Evolutionary conservation across 2,329 filamentous ascomycete species (phyloP).

Genomic region (Alternaria gaisen): DNA sequence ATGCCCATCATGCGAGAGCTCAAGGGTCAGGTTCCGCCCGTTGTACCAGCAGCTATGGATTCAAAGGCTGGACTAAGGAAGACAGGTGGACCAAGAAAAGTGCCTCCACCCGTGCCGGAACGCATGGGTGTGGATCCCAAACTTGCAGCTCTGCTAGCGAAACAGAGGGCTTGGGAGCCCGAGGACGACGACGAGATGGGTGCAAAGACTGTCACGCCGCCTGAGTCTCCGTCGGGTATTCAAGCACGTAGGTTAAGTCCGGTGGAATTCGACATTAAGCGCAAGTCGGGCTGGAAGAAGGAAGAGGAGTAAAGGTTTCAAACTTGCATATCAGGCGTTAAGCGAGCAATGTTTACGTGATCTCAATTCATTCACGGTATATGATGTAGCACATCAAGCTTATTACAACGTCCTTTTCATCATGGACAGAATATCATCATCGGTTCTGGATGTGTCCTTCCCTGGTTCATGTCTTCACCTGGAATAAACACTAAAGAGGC

Average conservation of each 20-base stretch:
- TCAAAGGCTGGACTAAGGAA: constrained; percentile 6
- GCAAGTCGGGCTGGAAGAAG: constrained; percentile 24
- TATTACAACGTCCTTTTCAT: not conserved
- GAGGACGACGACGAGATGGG: constrained; percentile 12
- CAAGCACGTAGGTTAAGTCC: constrained; percentile 13
- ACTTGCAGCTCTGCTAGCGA: constrained; percentile 19
- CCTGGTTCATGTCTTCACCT: not conserved
- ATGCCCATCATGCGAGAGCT: constrained; percentile 19
- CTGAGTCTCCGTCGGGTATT: constrained; percentile 14
- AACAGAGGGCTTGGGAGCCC: constrained; percentile 17
- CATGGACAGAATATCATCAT: not conserved
- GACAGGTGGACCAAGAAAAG: not conserved
- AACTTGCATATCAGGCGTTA: not conserved
- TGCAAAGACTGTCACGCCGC: constrained; percentile 13
- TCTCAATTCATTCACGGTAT: not conserved
- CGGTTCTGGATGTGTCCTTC: not conserved
- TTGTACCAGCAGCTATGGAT: constrained; percentile 6
- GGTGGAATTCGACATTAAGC: constrained; percentile 16
- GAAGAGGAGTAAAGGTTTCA: not conserved
- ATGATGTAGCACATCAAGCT: not conserved
- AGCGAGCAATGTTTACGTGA: not conserved
- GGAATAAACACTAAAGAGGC: not conserved
- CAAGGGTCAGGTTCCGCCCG: constrained; percentile 11
- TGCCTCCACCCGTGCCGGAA: constrained; percentile 12
- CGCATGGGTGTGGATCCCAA: constrained; percentile 13